Conservation (phyloP, 176 grass and related monocot species). For the Hsuehochloa calcarea region DNA sequence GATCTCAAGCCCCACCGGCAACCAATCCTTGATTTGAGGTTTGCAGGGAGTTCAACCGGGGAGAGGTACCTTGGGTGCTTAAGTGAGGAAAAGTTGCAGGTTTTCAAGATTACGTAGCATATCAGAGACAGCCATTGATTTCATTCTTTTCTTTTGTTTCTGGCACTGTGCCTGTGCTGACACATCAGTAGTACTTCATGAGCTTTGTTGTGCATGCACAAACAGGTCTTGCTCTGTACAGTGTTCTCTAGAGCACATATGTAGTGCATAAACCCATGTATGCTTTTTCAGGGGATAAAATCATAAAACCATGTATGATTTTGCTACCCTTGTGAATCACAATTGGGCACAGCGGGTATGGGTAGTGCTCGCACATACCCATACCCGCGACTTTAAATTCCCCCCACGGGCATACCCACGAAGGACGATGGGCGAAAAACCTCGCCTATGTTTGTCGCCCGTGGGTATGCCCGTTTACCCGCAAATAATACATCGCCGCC, state of each 20-base stretch:
- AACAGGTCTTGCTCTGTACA: constrained; percentile 3
- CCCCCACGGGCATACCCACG: no score
- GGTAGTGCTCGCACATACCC: no score
- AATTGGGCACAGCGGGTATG: no score
- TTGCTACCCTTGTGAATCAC: background rate
- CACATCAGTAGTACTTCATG: background rate
- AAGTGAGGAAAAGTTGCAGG: constrained; percentile 68
- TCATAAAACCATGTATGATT: background rate
- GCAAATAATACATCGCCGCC: no score
- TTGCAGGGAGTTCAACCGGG: constrained; percentile 33
- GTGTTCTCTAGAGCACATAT: background rate
- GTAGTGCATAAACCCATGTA: background rate
- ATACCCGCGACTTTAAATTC: no score
- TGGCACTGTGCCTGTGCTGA: background rate
- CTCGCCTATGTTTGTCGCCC: no score
- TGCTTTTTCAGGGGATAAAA: background rate
- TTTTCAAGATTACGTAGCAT: constrained; percentile 44
- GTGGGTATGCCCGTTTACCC: no score
- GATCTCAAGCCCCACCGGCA: constrained; percentile 58
- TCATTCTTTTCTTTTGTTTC: background rate
- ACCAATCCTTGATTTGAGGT: constrained; percentile 90
- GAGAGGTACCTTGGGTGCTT: constrained; percentile 70
- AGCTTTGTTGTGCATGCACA: constrained; percentile 5
- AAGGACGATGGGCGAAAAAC: no score
- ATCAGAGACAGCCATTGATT: background rate